Percentiles rank a stretch among this genome's conserved stretches.
These are phyloP conservation scores for Eutrema heterophyllum DNA, from an alignment of 345 rosid genomes.

Conservation along the genomic window DNA sequence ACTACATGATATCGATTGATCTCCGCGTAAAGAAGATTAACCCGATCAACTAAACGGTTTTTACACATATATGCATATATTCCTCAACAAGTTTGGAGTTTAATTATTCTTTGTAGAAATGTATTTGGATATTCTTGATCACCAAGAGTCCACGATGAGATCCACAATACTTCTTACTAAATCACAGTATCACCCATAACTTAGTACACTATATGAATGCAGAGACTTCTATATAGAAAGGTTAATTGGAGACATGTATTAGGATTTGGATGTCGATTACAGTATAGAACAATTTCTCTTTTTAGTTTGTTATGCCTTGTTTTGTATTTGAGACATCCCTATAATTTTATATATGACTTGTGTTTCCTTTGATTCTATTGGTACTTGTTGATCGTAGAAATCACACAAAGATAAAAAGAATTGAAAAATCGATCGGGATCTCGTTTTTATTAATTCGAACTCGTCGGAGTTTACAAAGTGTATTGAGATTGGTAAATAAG, in stretches of 20 bases:
- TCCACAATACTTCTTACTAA: not conserved
- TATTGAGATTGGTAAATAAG: no score
- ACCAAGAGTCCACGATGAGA: not conserved
- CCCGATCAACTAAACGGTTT: not conserved
- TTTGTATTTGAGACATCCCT: not conserved
- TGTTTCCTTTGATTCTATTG: not conserved
- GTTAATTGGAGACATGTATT: not conserved
- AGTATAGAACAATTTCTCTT: not conserved
- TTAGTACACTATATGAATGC: not conserved
- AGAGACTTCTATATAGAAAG: not conserved
- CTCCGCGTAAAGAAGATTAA: not conserved
- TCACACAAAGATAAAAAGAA: no score
- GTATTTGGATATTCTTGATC: slow-evolving; percentile 1
- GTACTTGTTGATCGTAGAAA: not conserved
- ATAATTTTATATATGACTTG: not conserved
- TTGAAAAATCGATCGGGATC: no score
- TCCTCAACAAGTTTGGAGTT: slow-evolving; percentile 4
- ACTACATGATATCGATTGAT: not conserved
- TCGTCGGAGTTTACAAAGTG: no score
- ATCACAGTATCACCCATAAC: not conserved
- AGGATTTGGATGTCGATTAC: not conserved
- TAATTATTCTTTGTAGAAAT: not conserved
- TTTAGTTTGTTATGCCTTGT: not conserved
- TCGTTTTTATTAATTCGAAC: no score
- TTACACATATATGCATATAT: not conserved